Conservation (phyloP, 2,329 filamentous ascomycete genomes). For the Simplicillium aogashimaense region DNA sequence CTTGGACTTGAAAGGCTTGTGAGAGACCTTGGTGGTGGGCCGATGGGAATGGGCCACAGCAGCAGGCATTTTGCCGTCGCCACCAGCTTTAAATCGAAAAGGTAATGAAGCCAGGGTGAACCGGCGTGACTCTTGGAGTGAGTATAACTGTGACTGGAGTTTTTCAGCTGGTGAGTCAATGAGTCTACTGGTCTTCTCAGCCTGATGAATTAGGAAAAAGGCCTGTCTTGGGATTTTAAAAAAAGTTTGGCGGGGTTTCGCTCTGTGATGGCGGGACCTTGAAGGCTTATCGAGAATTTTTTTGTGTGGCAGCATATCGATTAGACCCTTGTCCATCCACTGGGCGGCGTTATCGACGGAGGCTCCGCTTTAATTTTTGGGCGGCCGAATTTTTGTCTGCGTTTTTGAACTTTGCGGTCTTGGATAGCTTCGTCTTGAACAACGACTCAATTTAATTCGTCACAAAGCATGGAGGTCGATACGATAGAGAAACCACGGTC, state of each 20-base stretch:
- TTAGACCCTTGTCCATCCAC: constrained; percentile 6
- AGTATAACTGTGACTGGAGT: not conserved
- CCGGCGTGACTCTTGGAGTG: not conserved
- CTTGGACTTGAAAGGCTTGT: constrained; percentile 89
- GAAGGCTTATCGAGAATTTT: constrained; percentile 21
- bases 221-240: not conserved
- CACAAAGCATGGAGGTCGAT: constrained; percentile 26
- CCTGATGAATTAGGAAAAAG: too few relatives aligned
- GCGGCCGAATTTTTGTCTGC: too few relatives aligned
- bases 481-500: constrained; percentile 22
- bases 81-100: constrained; percentile 79
- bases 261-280: constrained; percentile 5
- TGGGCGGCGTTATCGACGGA: not conserved
- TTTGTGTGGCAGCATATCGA: not conserved
- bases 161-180: too few relatives aligned
- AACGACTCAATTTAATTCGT: not conserved
- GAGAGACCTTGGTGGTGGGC: constrained; percentile 77
- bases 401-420: too few relatives aligned
- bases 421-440: too few relatives aligned
- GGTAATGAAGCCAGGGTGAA: constrained; percentile 61
- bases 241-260: constrained; percentile 23
- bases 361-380: constrained; percentile 16
- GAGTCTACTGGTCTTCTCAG: too few relatives aligned
- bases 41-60: constrained; percentile 73
- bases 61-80: constrained; percentile 65